Conservation (phyloP, 108 stramenopile species). For the Thalassiosira profunda region DNA sequence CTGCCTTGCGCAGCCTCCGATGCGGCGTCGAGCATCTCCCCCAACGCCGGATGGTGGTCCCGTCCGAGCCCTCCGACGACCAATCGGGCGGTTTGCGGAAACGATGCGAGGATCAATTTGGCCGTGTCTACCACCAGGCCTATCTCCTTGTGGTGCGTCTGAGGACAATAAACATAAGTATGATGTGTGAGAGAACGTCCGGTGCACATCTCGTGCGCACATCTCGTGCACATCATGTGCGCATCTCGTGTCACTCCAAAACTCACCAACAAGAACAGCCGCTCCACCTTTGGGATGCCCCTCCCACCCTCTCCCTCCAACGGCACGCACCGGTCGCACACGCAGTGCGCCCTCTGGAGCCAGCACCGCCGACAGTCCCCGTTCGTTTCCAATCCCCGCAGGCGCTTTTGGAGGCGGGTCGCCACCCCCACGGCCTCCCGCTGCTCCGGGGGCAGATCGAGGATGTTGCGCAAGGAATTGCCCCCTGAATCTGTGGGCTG, state of each 20-base stretch:
- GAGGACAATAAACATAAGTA: neutral
- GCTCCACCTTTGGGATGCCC: constrained; percentile 35
- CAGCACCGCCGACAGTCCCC: constrained; percentile 72
- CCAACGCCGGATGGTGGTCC: constrained; percentile 63
- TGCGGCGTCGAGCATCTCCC: constrained; percentile 48
- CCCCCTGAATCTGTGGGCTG: neutral
- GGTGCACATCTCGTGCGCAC: too few species aligned
- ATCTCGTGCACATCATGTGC: neutral
- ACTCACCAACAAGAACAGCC: constrained; percentile 67
- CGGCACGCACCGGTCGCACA: constrained; percentile 55
- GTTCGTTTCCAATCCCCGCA: constrained; percentile 47
- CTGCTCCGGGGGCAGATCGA: constrained; percentile 42
- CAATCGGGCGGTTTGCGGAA: constrained; percentile 52
- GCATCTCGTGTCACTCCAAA: neutral
- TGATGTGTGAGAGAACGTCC: neutral
- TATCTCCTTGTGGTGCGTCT: constrained; percentile 80
- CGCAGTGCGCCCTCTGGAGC: constrained; percentile 71
- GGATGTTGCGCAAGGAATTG: constrained; percentile 32
- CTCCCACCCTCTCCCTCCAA: constrained; percentile 11
- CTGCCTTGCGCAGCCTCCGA: constrained; percentile 3
- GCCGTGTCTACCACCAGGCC: constrained; percentile 75
- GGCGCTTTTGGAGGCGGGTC: constrained; percentile 38
- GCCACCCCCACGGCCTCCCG: constrained; percentile 68
- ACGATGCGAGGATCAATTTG: constrained; percentile 65
- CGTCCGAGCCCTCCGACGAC: constrained; percentile 64